Evolutionary conservation across 768 basidiomycete species (phyloP), one percentile per base, ranked within the genome.

Genomic region (Rhodotorula paludigena): DNA sequence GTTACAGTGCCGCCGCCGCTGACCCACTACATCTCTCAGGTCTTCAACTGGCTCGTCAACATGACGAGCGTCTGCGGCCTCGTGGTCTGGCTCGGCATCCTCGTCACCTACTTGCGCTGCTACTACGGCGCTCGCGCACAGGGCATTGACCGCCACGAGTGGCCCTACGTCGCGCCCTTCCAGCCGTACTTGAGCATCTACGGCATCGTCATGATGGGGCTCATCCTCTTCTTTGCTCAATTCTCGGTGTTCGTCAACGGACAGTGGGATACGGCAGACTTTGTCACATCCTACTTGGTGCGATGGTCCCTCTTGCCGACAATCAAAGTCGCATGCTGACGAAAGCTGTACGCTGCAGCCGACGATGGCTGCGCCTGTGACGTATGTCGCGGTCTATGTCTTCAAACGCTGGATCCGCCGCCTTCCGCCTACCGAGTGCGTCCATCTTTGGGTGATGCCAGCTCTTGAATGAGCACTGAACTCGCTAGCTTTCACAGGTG

Each of bases 31-130:
- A n/a, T 55, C 0, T 35, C 18, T 3, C 36, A 28, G 53, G 39
- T 38, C 32, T 35, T 25, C 11, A 36, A 16, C 30, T 60, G 42
- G 30, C n/a, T 80, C 36, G 74, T 74, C 63, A 78, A 78, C 73
- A 71, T 80, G 51, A 62, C 52, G 3, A 7, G 9, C n/a, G 52
- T 62, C 12, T 7, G 18, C 20, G 78, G 77, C 65, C 64, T 92
- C n/a, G 81, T 89, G 81, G 87, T 87, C 6, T 91, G 90, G 89
- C 85, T 86, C 68, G 87, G 85, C 57, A 90, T 92, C 76, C 82
- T 80, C 62, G 41, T 90, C 58, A 88, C 86, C 30, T 90, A 89
- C 75, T 66, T 89, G 63, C 87, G 92, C 53, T 96, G 96, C 83
- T 82, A 91, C 77, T 77, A 81, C 32, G 93, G 91, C 65, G 76